Conservation (phyloP, 345 rosid genomes). For the Arabidopsis arenosa region DNA sequence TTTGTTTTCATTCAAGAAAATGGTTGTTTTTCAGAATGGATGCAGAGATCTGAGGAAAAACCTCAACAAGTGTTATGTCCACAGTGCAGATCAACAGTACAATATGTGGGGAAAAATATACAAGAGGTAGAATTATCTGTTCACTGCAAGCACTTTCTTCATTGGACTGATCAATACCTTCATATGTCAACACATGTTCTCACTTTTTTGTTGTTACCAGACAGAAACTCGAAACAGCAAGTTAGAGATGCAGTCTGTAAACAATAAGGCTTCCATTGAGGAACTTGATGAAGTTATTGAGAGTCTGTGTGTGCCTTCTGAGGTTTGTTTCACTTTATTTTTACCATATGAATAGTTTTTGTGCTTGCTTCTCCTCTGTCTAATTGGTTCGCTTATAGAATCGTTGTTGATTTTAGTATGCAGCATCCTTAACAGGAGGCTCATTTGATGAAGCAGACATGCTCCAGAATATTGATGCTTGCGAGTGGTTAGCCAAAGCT, state of each 20-base stretch:
- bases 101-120: slow-evolving; percentile 80
- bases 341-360: slow-evolving; percentile 3
- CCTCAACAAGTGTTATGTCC: slow-evolving; percentile 79
- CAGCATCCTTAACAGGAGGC: slow-evolving; percentile 85
- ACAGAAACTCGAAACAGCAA: slow-evolving; percentile 97
- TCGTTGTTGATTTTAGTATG: slow-evolving; percentile 65
- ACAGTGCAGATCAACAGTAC: slow-evolving; percentile 87
- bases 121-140: slow-evolving; percentile 63
- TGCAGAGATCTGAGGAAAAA: slow-evolving; percentile 74
- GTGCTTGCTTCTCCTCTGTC: slow-evolving; percentile 21
- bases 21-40: slow-evolving; percentile 98
- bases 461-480: slow-evolving; percentile 94
- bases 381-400: slow-evolving; percentile 37
- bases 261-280: slow-evolving; percentile 84
- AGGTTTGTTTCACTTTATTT: slow-evolving; percentile 54
- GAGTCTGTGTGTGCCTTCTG: slow-evolving; percentile 80
- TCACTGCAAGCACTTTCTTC: slow-evolving; percentile 22
- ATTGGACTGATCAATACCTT: slow-evolving; percentile 32
- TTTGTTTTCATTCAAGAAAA: slow-evolving; percentile 30
- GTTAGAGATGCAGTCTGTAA: slow-evolving; percentile 95
- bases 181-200: slow-evolving; percentile 14
- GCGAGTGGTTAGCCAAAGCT: slow-evolving; percentile 96
- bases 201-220: slow-evolving; percentile 55
- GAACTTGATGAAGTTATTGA: slow-evolving; percentile 95
- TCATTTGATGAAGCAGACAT: slow-evolving; percentile 90